These are phyloP conservation scores for Candida insectorum DNA, from an alignment of 805 yeast genomes.

Conservation along the genomic window DNA sequence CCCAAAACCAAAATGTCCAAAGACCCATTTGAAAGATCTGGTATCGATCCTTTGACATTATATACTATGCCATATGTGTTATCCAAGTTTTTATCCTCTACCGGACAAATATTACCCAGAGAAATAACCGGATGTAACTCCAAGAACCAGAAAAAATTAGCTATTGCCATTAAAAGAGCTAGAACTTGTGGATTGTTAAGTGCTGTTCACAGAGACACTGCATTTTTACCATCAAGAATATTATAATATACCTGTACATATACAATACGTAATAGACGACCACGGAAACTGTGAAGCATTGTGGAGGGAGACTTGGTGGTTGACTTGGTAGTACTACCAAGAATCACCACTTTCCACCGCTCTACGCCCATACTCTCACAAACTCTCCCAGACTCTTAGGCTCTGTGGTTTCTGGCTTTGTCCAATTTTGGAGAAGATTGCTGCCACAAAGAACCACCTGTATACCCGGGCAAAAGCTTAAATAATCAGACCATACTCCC, in stretches of 20 bases:
- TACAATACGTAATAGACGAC: background rate
- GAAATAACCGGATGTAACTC: slow-evolving; percentile 65
- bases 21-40: slow-evolving; percentile 45
- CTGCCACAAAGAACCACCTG: too few species aligned
- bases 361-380: too few species aligned
- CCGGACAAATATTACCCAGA: slow-evolving; percentile 77
- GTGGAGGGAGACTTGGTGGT: too few species aligned
- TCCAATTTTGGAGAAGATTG: too few species aligned
- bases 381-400: too few species aligned
- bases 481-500: too few species aligned
- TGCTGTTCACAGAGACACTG: slow-evolving; percentile 62
- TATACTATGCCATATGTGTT: slow-evolving; percentile 71
- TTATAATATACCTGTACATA: slow-evolving; percentile 18
- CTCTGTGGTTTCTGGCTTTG: too few species aligned
- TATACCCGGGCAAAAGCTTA: too few species aligned
- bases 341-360: too few species aligned
- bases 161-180: slow-evolving; percentile 77
- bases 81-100: slow-evolving; percentile 59
- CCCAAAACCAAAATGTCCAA: slow-evolving; percentile 17
- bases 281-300: too few species aligned
- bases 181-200: slow-evolving; percentile 79
- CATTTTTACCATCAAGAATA: slow-evolving; percentile 40
- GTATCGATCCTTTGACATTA: slow-evolving; percentile 64
- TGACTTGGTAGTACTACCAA: too few species aligned
- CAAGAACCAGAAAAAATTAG: slow-evolving; percentile 64